These are phyloP conservation scores for Musa troglodytarum DNA, from an alignment of 176 grass and related monocot genomes.

Conservation along the genomic window DNA sequence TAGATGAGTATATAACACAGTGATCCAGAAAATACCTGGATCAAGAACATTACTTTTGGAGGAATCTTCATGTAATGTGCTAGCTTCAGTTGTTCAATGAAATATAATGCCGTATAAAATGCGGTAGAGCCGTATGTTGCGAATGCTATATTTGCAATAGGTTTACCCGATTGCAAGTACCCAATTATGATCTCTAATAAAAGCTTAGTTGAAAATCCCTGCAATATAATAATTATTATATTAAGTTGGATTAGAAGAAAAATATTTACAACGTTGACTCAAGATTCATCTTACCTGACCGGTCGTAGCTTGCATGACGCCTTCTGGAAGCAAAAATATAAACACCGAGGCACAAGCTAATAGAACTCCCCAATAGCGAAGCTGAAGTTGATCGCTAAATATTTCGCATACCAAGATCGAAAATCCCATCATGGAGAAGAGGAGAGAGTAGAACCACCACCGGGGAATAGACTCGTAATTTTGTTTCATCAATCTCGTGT, in stretches of 20 bases:
- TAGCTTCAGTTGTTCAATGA: background rate
- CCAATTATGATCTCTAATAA: background rate
- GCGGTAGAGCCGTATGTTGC: background rate
- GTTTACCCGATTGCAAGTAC: background rate
- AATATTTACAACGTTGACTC: background rate
- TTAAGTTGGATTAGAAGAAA: background rate
- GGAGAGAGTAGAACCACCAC: no score
- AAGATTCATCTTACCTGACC: no score
- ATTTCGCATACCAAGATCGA: no score
- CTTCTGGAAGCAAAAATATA: no score
- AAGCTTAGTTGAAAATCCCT: background rate
- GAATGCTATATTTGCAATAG: background rate
- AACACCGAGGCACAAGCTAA: no score
- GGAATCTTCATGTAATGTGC: conserved; percentile 1
- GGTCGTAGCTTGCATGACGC: no score
- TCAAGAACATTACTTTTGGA: background rate
- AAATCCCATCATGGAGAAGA: no score
- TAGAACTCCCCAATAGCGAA: no score
- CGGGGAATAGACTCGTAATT: no score
- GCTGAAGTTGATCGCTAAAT: no score
- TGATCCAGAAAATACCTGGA: background rate
- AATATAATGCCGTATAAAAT: background rate
- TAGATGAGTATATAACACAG: no score
- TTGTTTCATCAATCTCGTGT: no score
- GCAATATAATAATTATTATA: background rate